Evolutionary conservation across 2,329 filamentous ascomycete species (phyloP), one percentile per base, ranked within the genome.

Genomic region (Ophiostoma angusticollis): DNA sequence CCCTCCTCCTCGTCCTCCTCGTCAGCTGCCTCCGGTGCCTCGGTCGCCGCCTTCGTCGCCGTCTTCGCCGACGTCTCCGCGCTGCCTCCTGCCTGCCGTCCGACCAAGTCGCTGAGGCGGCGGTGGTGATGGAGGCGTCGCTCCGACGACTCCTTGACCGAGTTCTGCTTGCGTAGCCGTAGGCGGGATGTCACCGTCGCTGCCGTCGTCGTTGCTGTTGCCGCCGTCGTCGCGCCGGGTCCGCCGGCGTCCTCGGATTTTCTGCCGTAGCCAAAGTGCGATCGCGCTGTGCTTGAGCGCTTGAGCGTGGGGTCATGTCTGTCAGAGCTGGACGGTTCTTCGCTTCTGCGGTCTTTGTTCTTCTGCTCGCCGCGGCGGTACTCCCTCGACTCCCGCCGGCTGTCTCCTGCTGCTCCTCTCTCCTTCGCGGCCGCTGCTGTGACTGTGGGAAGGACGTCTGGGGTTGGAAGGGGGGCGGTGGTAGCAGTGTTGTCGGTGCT

Each of bases 231-330:
- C 17, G 14, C 16, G 13, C 22, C 18, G 14, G 11, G 24, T 16
- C 14, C 18, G 22, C 16, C 18, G 17, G 27, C 42, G 37, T 47
- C 49, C 41, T 47, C 46, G 24, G 47, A 44, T 37, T 25, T 35
- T 44, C 39, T 44, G 40, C 29, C 42, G 24, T 45, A 50, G 37
- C 46, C 44, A 41, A 35, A 34, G 17, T 35, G 37, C 28, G 47
- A 49, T 31, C 43, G 42, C 34, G 42, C 42, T 30, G 45, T 50
- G 28, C 18, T 45, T 31, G 49, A 48, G 22, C 48, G 45, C 45
- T 45, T 50, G 28, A 34, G 40, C 25, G 17, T 16, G 18, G 31
- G 38, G 12, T 45, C 46, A 37, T 39, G 35, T 29, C 40, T 46
- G 40, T 49, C 46, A 40, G 43, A 38, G 43, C 39, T 43, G 39